These are phyloP conservation scores for Sclerotinia glacialis DNA, from an alignment of 2,329 filamentous ascomycete genomes.

Conservation along the genomic window DNA sequence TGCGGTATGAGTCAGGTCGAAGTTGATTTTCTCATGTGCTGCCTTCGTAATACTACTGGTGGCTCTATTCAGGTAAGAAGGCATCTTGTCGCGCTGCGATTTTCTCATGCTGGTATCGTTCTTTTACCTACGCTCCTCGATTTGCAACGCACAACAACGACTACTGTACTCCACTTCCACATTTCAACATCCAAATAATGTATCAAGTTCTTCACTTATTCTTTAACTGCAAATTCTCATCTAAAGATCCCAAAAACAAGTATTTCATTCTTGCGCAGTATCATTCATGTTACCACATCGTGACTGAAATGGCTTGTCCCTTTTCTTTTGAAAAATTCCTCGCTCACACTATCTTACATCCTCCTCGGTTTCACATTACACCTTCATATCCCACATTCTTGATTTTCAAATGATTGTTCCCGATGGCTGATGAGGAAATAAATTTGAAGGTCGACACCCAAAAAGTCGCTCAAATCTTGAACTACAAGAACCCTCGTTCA, in stretches of 20 bases:
- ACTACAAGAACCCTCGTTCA: constrained; percentile 30
- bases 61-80: constrained; percentile 32
- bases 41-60: constrained; percentile 32
- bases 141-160: neutral
- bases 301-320: neutral
- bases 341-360: neutral
- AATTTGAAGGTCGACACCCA: constrained; percentile 28
- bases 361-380: neutral
- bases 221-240: no score
- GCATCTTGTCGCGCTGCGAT: neutral
- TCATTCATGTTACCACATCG: no score
- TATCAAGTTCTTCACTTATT: neutral
- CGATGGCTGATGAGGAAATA: constrained; percentile 8
- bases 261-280: neutral
- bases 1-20: constrained; percentile 27
- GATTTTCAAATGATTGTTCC: neutral
- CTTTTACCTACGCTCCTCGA: neutral
- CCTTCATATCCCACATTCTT: neutral
- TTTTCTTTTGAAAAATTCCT: neutral
- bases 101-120: neutral
- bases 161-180: neutral
- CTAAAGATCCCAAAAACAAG: neutral
- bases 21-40: constrained; percentile 32
- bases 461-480: constrained; percentile 28
- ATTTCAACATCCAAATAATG: neutral